Evolutionary conservation across 148 eudicot genomes (phyloP), one percentile per base, ranked within the genome.

Genomic region (Euryodendron excelsum): DNA sequence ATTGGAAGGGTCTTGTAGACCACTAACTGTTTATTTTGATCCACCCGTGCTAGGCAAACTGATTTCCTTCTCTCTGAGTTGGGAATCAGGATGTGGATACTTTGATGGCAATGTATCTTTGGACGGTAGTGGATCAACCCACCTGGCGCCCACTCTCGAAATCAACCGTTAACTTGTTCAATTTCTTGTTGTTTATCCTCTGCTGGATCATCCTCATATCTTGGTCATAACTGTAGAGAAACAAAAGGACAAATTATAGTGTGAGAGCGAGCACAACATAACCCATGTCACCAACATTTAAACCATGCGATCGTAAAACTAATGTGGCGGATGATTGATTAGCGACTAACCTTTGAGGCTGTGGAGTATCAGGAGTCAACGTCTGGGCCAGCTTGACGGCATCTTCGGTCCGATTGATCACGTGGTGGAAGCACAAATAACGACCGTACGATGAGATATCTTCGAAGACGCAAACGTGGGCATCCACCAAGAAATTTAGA

Each of bases 361-460:
- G 84, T 3, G 81, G 79, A 0, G 90, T 45, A 0, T 78, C 50
- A 0, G 94, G 91, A 11, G 82, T 21, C 55, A 92, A 72, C 48
- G 50, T 55, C 72, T 83, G 82, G 60, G 93, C 90, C 6, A 93
- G 87, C 55, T 84, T 65, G 52, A 90, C 36, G 0, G 90, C 89
- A 31, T 86, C 85, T 33, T 85, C 87, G 0, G 88, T 76, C 1
- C 73, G 77, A 58, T 85, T 89, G 41, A 92, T 80, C 45, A 89
- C 89, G 9, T 82, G 87, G 81, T 88, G 84, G 71, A 92, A 92
- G 75, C 94, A 92, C 50, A 92, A 74, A 28, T 92, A 92, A 0
- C 97, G 86, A n/a, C 97, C 97, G 66, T 82, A 86, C 4, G 92
- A 73, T 5, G 92, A 86, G 33, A 79, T 74, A 17, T 92, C 91